phyloP scores from a whole-genome alignment of 2,329 filamentous ascomycete species.

The Penicillium sp. region DNA sequence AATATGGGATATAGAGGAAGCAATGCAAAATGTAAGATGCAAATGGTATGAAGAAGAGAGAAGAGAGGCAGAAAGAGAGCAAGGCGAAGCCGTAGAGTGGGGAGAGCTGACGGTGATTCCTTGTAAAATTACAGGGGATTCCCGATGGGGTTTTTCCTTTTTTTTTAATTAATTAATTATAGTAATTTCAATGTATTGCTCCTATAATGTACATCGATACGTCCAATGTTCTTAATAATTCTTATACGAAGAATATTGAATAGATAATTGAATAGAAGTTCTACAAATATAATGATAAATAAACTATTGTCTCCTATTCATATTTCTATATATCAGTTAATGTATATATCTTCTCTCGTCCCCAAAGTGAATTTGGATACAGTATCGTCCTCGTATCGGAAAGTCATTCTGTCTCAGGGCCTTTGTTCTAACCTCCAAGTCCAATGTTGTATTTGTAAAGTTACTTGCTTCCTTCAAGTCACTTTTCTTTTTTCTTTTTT shows the following conservation, averaged over 20 bases:
- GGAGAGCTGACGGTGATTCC: constrained; percentile 22
- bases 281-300: neutral
- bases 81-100: constrained; percentile 26
- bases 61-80: constrained; percentile 10
- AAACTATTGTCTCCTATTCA: neutral
- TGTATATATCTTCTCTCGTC: neutral
- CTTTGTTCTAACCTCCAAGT: neutral
- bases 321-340: too few species aligned
- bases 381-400: neutral
- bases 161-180: neutral
- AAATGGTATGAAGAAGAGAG: neutral
- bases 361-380: neutral
- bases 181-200: neutral
- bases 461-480: neutral
- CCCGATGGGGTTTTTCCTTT: constrained; percentile 3
- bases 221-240: neutral
- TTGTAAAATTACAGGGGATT: constrained; percentile 22
- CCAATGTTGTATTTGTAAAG: neutral
- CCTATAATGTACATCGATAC: neutral
- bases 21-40: neutral
- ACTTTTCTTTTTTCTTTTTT: neutral
- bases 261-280: neutral
- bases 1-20: constrained; percentile 8
- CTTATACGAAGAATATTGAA: neutral
- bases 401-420: neutral